Conservation (phyloP, 176 grass and related monocot species). For the Avena atlantica region DNA sequence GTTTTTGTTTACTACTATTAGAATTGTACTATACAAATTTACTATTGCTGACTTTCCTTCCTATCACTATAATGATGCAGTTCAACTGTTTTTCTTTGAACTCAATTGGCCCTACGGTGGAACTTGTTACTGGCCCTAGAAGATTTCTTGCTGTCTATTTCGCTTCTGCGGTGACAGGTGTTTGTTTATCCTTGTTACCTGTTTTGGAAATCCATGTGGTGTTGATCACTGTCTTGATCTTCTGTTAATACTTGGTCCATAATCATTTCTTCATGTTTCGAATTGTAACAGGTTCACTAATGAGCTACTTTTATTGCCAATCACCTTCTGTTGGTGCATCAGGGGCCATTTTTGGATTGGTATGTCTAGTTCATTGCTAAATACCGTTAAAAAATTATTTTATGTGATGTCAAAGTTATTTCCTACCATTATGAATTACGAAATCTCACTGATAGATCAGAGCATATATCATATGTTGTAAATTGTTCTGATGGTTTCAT, state of each 20-base stretch:
- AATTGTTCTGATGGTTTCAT: conserved; percentile 18
- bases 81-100: conserved; percentile 97
- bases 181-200: conserved; percentile 35
- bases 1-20: neutral
- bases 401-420: neutral
- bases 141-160: conserved; percentile 87
- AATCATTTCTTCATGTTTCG: conserved; percentile 29
- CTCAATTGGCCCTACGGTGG: conserved; percentile 83
- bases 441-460: neutral
- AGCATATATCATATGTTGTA: neutral
- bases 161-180: conserved; percentile 79
- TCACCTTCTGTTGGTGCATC: conserved; percentile 85
- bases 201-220: neutral
- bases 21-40: neutral
- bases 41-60: conserved; percentile 34
- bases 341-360: conserved; percentile 93
- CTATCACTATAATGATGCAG: conserved; percentile 41
- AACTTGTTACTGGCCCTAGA: conserved; percentile 70
- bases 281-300: conserved; percentile 73
- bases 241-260: conserved; percentile 39
- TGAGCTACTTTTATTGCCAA: conserved; percentile 72
- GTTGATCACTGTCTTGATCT: neutral
- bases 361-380: conserved; percentile 43
- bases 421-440: neutral
- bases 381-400: neutral